phyloP scores from a whole-genome alignment of 2,329 filamentous ascomycete species.

The Trichoderma arundinaceum region DNA sequence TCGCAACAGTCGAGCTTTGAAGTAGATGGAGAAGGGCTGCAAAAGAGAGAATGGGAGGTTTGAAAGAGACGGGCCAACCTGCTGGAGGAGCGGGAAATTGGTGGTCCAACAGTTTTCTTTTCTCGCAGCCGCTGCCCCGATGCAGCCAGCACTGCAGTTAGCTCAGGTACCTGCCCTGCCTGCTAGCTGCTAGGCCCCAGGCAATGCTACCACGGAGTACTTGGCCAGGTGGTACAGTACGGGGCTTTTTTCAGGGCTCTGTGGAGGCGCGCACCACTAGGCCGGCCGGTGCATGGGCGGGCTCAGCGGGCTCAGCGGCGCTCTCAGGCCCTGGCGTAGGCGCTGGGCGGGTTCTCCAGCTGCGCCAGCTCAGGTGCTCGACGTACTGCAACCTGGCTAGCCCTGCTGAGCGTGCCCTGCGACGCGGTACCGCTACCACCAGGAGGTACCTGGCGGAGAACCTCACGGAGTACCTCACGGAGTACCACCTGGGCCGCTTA shows the following conservation, averaged over 20 bases:
- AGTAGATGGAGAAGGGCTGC: slow-evolving; percentile 31
- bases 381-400: slow-evolving; percentile 7
- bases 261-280: background rate
- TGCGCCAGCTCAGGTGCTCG: slow-evolving; percentile 12
- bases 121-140: slow-evolving; percentile 5
- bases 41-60: slow-evolving; percentile 32
- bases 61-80: slow-evolving; percentile 24
- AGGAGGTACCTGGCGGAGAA: background rate
- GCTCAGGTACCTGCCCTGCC: slow-evolving; percentile 30
- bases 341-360: slow-evolving; percentile 3
- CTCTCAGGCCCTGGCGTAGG: background rate
- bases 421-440: background rate
- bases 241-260: slow-evolving; percentile 15
- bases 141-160: slow-evolving; percentile 17
- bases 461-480: background rate
- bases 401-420: background rate
- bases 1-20: slow-evolving; percentile 33
- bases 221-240: background rate
- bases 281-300: slow-evolving; percentile 4
- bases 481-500: slow-evolving; percentile 3
- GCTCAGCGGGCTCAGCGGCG: slow-evolving; percentile 10
- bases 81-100: slow-evolving; percentile 33
- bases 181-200: background rate
- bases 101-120: slow-evolving; percentile 32
- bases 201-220: background rate